Evolutionary conservation across 495 filamentous ascomycete genomes (phyloP).

Genomic region (Aspergillus taichungensis): DNA sequence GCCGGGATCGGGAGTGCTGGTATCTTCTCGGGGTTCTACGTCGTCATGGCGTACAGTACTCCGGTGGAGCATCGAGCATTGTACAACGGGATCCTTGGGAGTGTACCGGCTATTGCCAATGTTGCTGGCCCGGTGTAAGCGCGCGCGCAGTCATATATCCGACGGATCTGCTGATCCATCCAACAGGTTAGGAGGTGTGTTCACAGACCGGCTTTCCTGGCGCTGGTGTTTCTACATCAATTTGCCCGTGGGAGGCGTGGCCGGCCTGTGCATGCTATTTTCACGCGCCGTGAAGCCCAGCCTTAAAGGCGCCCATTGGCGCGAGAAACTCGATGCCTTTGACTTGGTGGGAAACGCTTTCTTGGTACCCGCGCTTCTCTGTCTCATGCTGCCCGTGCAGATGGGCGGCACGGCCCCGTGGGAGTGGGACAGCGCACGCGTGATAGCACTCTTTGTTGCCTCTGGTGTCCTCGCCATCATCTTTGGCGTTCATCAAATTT

Average conservation of each 20-base stretch:
- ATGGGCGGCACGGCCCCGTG: constrained; percentile 48
- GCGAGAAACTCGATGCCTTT: constrained; percentile 34
- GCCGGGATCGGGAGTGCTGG: constrained; percentile 38
- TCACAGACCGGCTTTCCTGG: constrained; percentile 40
- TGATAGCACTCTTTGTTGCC: constrained; percentile 48
- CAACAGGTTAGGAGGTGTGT: constrained; percentile 30
- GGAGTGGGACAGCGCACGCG: constrained; percentile 37
- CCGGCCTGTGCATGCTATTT: constrained; percentile 35
- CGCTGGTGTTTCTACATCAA: constrained; percentile 52
- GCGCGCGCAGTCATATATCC: too few relatives aligned
- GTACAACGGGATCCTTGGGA: constrained; percentile 35
- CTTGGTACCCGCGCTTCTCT: constrained; percentile 42
- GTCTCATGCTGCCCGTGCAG: constrained; percentile 45
- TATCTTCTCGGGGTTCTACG: constrained; percentile 33
- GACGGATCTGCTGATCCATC: too few relatives aligned
- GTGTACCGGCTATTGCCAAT: constrained; percentile 40
- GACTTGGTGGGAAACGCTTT: constrained; percentile 35
- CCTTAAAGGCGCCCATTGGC: constrained; percentile 13
- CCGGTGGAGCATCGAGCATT: constrained; percentile 36
- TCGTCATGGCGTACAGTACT: constrained; percentile 37
- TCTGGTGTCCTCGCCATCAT: constrained; percentile 44
- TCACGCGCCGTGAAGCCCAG: constrained; percentile 16
- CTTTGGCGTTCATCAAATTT: constrained; percentile 52
- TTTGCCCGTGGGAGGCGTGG: constrained; percentile 45
- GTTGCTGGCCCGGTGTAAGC: constrained; percentile 25